phyloP scores from a whole-genome alignment of 2,329 filamentous ascomycete genomes.

The Blumeria graminis region DNA sequence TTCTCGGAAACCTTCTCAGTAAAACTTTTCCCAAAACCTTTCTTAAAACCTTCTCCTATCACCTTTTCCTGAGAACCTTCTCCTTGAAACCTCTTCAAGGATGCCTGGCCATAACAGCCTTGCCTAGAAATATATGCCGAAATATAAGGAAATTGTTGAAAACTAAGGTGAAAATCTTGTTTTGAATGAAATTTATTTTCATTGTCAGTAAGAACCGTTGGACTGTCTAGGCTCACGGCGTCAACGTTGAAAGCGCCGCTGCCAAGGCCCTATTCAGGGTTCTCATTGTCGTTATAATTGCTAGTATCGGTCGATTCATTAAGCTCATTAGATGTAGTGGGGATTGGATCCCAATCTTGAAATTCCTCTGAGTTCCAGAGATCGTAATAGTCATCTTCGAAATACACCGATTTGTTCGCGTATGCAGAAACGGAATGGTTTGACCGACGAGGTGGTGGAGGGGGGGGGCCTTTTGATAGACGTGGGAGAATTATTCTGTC shows the following conservation, averaged over 20 bases:
- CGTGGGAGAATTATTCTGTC: background rate
- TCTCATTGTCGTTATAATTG: background rate
- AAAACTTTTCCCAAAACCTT: no score
- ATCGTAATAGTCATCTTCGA: background rate
- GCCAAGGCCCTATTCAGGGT: no score
- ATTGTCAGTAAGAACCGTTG: background rate
- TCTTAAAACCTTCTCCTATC: no score
- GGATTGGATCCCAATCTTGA: background rate
- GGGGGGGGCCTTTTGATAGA: background rate
- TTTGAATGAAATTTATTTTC: background rate
- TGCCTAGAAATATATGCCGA: background rate
- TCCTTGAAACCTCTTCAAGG: no score
- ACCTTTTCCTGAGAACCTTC: no score
- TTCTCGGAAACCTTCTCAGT: no score
- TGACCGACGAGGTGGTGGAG: no score
- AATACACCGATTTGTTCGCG: background rate
- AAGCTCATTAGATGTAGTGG: background rate
- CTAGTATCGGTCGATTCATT: background rate
- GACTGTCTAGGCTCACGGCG: background rate
- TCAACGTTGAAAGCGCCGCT: no score
- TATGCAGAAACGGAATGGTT: no score
- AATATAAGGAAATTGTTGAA: background rate
- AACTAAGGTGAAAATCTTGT: background rate
- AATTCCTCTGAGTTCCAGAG: background rate
- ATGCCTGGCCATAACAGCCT: background rate